Conservation (phyloP, 2,329 filamentous ascomycete species). For the Fusarium veterinarium region DNA sequence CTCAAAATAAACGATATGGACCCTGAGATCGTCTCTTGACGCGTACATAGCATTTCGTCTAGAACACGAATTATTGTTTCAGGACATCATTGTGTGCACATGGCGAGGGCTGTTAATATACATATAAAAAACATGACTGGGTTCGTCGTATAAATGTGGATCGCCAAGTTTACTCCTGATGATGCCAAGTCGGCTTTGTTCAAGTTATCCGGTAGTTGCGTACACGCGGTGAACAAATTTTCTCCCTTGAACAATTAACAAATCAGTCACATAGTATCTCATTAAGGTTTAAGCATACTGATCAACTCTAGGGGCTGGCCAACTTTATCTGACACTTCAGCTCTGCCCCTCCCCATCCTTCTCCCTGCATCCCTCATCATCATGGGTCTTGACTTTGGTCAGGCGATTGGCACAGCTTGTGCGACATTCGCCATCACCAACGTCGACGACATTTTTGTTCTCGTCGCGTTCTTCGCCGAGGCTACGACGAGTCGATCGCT, state of each 20-base stretch:
- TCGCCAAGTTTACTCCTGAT: conserved; percentile 10
- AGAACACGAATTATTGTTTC: background rate
- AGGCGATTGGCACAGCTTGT: background rate
- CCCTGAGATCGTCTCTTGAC: background rate
- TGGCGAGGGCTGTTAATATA: background rate
- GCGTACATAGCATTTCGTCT: background rate
- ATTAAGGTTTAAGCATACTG: background rate
- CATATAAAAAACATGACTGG: background rate
- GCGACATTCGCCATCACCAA: conserved; percentile 5
- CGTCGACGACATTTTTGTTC: conserved; percentile 6
- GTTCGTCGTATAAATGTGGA: conserved; percentile 24
- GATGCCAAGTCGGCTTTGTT: conserved; percentile 19
- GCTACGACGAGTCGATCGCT: background rate
- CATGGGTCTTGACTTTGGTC: conserved; percentile 5
- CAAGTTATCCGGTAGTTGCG: conserved; percentile 19
- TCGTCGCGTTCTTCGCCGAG: conserved; percentile 1
- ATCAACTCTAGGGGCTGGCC: background rate
- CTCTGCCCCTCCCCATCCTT: background rate
- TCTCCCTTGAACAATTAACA: background rate
- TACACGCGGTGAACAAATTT: conserved; percentile 6
- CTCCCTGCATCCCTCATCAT: background rate
- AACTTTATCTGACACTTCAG: background rate
- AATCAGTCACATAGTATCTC: no score
- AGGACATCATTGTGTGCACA: background rate
- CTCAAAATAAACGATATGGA: background rate